Base-by-base conservation (phyloP, 257 asterid species). In the Nyctanthes arbortristis region DNA sequence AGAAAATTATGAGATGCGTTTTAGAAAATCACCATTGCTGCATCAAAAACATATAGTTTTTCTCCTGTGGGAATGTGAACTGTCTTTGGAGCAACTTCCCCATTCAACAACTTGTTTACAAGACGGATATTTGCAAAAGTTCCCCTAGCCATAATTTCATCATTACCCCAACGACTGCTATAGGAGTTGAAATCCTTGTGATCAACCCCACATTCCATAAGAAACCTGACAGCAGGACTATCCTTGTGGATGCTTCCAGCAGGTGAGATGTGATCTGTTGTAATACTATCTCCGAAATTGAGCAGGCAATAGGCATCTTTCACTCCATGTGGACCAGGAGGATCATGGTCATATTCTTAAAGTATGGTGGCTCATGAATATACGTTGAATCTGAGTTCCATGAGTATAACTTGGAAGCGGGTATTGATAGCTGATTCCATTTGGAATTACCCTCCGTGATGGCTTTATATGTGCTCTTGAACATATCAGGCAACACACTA, bases 111-210 rank as follows among this genome's bases (percentile, higher is more conserved):
- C 82, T 90, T 93, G 84, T 93, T 93, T 24, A 90, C 95, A 33
- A 93, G 68, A 28, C 98, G 96, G 70, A 90, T 93, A 79, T 93
- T 93, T 60, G 97, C 98, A 70, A 93, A 93, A 58, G 98, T 93
- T 57, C 97, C 98, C 76, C 97, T 79, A 0, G 98, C 98, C 97
- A 93, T 93, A 64, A 90, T 87, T 75, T 93, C 96, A 81, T 93
- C 98, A 65, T 93, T 93, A 56, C 97, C 98, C 74, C 98, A 91
- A 14, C 98, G 95, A 78, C 98, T 93, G 24, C 98, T 97, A 75
- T 88, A 93, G 68, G 97, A 90, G 72, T 93, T 93, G 82, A 93
- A 88, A 72, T 88, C 96, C 83, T 66, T 93, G 58, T 87, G 87
- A 32, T 88, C 95, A 20, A 90, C 96, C 68, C 97, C 95, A 35